Evolutionary conservation across 441 rosid genomes (phyloP), one percentile per base, ranked within the genome.

Genomic region (Erodium moschatum): DNA sequence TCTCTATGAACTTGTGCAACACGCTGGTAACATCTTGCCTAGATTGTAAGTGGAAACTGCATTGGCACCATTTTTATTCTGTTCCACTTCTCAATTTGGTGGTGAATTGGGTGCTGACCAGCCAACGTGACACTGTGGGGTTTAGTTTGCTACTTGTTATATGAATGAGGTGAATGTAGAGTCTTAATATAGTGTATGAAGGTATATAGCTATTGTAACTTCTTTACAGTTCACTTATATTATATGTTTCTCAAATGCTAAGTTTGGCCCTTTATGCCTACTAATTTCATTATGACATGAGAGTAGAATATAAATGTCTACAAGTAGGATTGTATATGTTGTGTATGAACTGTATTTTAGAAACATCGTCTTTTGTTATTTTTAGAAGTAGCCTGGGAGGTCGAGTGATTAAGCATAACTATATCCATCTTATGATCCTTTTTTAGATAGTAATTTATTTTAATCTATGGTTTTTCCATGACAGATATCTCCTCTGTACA

Each of bases 1-100:
- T 81, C 87, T 94, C 58, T 94, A 94, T 73, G 97, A 94, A 80
- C 91, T 91, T 5, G 99, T 94, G 58, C 99, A 91, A 80, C 96
- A 94, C 72, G 97, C 99, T 42, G 99, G 99, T 61, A 94, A 94
- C 86, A 87, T 91, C 77, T 79, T 94, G 80, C 99, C 99, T 66
- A 87, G 97, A 81, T 76, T 86, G 99, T 94, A 74, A 86, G 98
- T 78, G 54, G 42, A 64, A 24, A 40, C 48, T 65, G 48, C 40
- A 5, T 54, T 38, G 54, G 62, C 19, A 18, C 42, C 48, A 56
- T 5, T 56, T 75, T 65, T 54, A 7, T 31, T 38, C 66, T 42
- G 50, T 20, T 31, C 29, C 10, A 6, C 0, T 16, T 35, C 20
- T 64, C 67, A 33, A 33, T 64, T 64, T 27, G 12, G 67, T 42